Conservation (phyloP, 441 rosid species). For the Manihot esculenta region DNA sequence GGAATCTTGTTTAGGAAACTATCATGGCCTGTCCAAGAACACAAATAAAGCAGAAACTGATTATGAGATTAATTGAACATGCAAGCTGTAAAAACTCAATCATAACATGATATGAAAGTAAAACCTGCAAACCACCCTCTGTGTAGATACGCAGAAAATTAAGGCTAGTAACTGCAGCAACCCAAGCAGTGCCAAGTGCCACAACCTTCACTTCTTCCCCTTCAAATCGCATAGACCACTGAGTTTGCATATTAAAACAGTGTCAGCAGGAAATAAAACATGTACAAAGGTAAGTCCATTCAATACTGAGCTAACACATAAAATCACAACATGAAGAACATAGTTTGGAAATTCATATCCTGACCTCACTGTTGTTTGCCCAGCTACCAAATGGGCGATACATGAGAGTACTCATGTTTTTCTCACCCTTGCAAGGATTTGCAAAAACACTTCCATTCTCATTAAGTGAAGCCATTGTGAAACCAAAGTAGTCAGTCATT, state of each 20-base stretch:
- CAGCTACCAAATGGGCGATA: conserved; percentile 89
- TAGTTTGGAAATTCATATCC: conserved; percentile 14
- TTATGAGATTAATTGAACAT: neutral
- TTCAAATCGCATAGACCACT: conserved; percentile 99
- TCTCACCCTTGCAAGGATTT: conserved; percentile 87
- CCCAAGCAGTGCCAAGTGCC: conserved; percentile 75
- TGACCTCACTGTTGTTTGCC: conserved; percentile 93
- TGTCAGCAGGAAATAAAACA: conserved; percentile 1
- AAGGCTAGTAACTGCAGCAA: conserved; percentile 86
- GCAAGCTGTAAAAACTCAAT: neutral
- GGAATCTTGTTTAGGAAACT: neutral
- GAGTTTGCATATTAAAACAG: conserved; percentile 26
- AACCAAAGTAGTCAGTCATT: conserved; percentile 93
- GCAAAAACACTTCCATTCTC: conserved; percentile 93
- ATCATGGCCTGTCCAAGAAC: neutral
- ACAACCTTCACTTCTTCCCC: conserved; percentile 94
- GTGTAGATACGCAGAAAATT: conserved; percentile 82
- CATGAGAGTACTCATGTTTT: conserved; percentile 92
- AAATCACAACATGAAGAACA: neutral
- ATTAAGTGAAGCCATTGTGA: conserved; percentile 86
- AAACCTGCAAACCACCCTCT: conserved; percentile 95
- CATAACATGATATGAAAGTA: neutral
- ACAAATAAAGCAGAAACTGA: neutral
- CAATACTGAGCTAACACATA: conserved; percentile 10
- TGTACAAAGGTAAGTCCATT: neutral